phyloP scores from a whole-genome alignment of 495 filamentous ascomycete species.

The Penicillium herquei region DNA sequence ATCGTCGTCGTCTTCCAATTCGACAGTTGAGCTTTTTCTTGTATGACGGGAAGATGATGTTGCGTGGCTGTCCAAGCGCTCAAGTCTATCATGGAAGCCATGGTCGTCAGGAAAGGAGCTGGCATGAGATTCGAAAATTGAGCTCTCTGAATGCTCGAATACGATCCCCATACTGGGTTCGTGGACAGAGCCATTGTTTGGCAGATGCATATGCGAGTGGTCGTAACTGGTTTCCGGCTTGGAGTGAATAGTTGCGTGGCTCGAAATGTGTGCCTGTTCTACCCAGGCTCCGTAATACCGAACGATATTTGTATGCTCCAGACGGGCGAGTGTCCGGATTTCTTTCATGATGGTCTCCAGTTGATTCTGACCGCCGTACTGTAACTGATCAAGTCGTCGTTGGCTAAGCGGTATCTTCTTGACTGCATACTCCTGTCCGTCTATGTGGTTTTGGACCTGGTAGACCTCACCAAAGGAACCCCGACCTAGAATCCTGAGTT shows the following conservation, averaged over 20 bases:
- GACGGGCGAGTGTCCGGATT: conserved; percentile 51
- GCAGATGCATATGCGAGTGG: conserved; percentile 7
- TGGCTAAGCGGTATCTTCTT: conserved; percentile 54
- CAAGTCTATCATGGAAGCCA: conserved; percentile 16
- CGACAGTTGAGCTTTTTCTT: conserved; percentile 32
- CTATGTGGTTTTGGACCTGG: conserved; percentile 50
- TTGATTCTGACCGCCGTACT: conserved; percentile 44
- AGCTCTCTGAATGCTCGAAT: conserved; percentile 35
- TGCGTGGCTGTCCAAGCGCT: conserved; percentile 23
- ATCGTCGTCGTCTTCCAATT: conserved; percentile 35
- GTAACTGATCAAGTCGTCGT: conserved; percentile 44
- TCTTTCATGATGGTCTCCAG: conserved; percentile 53
- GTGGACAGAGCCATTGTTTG: not conserved
- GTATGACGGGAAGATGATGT: conserved; percentile 30
- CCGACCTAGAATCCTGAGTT: conserved; percentile 45
- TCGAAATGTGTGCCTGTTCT: conserved; percentile 40
- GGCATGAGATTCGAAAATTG: conserved; percentile 10
- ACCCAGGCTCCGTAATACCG: conserved; percentile 55
- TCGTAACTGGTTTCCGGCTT: conserved; percentile 19
- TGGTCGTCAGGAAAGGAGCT: conserved; percentile 26
- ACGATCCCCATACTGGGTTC: conserved; percentile 42
- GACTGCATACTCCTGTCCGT: conserved; percentile 51
- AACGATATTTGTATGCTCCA: conserved; percentile 55
- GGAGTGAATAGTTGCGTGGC: conserved; percentile 15
- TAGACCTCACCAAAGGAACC: conserved; percentile 56